Percentiles rank a stretch among this genome's conserved stretches.
Conservation (phyloP, 768 basidiomycete species). For the Kwoniella europaea region DNA sequence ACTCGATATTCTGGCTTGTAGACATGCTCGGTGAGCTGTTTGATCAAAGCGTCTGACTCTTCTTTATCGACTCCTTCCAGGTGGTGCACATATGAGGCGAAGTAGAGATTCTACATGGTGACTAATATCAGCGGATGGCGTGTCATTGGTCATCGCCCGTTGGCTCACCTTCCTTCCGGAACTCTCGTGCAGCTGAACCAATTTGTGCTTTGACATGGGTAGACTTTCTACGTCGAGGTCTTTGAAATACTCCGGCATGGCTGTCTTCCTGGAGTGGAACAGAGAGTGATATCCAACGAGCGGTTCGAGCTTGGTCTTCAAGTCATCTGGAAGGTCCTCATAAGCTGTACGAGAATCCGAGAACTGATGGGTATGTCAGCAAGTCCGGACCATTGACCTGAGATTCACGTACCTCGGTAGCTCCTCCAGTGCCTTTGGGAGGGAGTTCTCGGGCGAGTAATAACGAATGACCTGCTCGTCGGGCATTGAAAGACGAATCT, state of each 20-base stretch:
- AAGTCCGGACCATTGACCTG: background rate
- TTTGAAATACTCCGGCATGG: constrained; percentile 32
- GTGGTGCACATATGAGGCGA: constrained; percentile 28
- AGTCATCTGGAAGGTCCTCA: constrained; percentile 45
- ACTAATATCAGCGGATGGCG: constrained; percentile 17
- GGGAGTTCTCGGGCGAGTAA: constrained; percentile 51
- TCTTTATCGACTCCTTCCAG: constrained; percentile 32
- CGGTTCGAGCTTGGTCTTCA: constrained; percentile 32
- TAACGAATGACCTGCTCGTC: constrained; percentile 43
- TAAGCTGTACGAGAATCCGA: constrained; percentile 49
- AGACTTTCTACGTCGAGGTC: constrained; percentile 27
- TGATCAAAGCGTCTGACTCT: constrained; percentile 25
- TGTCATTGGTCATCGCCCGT: background rate
- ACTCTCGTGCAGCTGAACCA: constrained; percentile 30
- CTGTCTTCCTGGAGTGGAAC: constrained; percentile 9
- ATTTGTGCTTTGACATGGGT: constrained; percentile 31
- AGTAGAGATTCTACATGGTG: constrained; percentile 20
- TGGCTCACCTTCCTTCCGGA: constrained; percentile 22
- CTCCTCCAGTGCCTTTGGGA: constrained; percentile 43
- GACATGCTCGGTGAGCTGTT: constrained; percentile 28
- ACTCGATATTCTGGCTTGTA: constrained; percentile 29
- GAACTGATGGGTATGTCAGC: constrained; percentile 21
- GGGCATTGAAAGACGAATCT: constrained; percentile 37
- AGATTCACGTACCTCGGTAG: constrained; percentile 32
- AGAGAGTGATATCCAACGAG: constrained; percentile 30